These are phyloP conservation scores for Globisporangium cystogenes DNA, from an alignment of 352 stramenopile genomes.

Conservation along the genomic window DNA sequence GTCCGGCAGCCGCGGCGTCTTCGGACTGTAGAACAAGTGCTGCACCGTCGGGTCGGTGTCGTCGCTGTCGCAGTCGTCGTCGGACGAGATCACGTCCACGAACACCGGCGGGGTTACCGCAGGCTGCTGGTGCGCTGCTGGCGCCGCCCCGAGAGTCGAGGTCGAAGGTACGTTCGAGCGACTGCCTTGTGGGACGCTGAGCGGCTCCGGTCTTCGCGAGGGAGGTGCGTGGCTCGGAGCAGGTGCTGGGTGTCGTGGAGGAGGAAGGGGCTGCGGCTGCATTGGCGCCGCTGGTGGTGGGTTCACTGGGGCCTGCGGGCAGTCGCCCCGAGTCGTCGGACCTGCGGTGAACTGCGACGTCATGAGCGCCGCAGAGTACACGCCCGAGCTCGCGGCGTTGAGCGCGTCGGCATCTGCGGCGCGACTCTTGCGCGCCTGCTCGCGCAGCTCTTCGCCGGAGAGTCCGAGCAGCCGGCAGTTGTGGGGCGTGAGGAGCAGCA, in stretches of 20 bases:
- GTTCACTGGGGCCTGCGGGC: conserved; percentile 1
- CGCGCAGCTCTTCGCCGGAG: conserved; percentile 18
- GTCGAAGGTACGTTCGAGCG: neutral
- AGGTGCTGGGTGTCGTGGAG: neutral
- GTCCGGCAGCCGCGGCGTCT: conserved; percentile 31
- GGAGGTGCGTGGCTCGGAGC: neutral
- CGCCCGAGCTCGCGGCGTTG: conserved; percentile 15
- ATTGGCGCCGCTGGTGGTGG: neutral
- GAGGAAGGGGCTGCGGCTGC: neutral
- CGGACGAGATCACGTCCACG: conserved; percentile 51
- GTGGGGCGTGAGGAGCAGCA: conserved; percentile 60
- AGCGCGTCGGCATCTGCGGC: conserved; percentile 1
- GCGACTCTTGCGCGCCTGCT: conserved; percentile 13
- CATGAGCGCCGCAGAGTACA: conserved; percentile 55
- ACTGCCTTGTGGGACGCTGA: neutral
- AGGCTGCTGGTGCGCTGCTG: neutral
- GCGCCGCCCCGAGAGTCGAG: neutral
- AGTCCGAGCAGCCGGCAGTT: conserved; percentile 61
- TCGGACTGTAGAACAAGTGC: conserved; percentile 76
- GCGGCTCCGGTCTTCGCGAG: too few relatives aligned
- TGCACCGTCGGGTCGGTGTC: conserved; percentile 66
- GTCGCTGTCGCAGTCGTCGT: conserved; percentile 57
- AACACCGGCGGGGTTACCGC: conserved; percentile 28
- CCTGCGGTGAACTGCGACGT: conserved; percentile 28
- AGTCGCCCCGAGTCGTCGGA: neutral